A percentile compares a stretch with the other conserved stretches of the same genome.
phyloP scores from a whole-genome alignment of 805 yeast genomes.

The Ogataea philodendri region DNA sequence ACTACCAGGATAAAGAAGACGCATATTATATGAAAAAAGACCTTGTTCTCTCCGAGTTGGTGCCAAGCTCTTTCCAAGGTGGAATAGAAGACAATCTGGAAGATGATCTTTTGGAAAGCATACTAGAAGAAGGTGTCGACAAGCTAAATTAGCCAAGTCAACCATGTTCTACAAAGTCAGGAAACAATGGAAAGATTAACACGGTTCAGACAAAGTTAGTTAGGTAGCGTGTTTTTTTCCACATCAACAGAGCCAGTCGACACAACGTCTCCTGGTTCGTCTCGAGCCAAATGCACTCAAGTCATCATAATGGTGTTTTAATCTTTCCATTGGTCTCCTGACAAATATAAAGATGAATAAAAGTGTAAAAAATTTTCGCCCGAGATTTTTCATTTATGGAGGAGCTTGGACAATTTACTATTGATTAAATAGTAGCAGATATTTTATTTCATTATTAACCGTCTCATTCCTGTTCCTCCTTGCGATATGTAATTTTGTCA shows the following conservation, averaged over 20 bases:
- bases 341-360: conserved; percentile 12
- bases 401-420: conserved; percentile 6
- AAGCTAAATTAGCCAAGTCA: not conserved
- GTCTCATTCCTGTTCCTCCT: conserved; percentile 32
- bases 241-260: conserved; percentile 67
- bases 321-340: conserved; percentile 16
- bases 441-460: not conserved
- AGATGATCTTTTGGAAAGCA: conserved; percentile 42
- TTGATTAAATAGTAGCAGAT: conserved; percentile 1
- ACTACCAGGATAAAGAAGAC: conserved; percentile 96
- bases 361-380: conserved; percentile 10
- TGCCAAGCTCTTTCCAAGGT: conserved; percentile 56
- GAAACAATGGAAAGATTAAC: conserved; percentile 2
- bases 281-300: conserved; percentile 99
- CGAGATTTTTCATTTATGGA: conserved; percentile 5
- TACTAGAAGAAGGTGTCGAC: conserved; percentile 16
- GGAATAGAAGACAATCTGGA: conserved; percentile 57
- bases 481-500: conserved; percentile 74
- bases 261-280: conserved; percentile 42
- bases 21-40: conserved; percentile 91
- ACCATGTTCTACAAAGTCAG: conserved; percentile 10
- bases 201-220: conserved; percentile 57
- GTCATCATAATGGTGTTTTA: conserved; percentile 63
- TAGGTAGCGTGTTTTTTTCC: conserved; percentile 99
- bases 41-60: conserved; percentile 55